A percentile compares a stretch with the other conserved stretches of the same genome.
Evolutionary conservation across 805 yeast genomes (phyloP).

Genomic region (Yamadazyma sp.): DNA sequence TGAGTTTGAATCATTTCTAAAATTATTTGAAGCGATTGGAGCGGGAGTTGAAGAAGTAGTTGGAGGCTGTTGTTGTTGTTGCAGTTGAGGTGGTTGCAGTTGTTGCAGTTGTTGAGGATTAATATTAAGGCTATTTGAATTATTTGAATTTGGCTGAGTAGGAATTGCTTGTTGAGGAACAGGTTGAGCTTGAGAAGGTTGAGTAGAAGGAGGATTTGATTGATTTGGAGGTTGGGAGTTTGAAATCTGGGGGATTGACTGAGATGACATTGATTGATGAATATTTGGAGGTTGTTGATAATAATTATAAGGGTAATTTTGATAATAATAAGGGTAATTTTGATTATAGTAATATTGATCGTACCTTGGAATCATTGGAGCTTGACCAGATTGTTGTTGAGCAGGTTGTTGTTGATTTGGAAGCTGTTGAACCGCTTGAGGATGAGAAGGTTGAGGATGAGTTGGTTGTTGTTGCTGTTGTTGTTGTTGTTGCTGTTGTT

Average conservation of each 20-base stretch:
- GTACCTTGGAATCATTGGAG: background rate
- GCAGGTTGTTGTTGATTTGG: constrained; percentile 7
- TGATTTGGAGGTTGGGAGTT: constrained; percentile 12
- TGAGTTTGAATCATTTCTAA: constrained; percentile 20
- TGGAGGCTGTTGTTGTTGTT: constrained; percentile 3
- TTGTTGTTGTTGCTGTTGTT: constrained; percentile 4
- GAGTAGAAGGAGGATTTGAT: constrained; percentile 11
- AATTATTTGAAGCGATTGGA: no score
- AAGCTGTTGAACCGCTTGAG: background rate
- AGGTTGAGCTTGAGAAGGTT: background rate
- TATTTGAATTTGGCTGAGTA: background rate
- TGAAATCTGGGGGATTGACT: constrained; percentile 2
- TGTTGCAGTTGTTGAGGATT: constrained; percentile 2
- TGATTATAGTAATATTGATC: constrained; percentile 12
- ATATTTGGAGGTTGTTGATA: constrained; percentile 6
- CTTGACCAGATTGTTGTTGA: background rate
- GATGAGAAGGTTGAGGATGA: constrained; percentile 1
- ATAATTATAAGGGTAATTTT: constrained; percentile 13
- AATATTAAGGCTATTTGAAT: no score
- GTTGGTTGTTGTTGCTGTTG: constrained; percentile 5
- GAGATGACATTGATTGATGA: background rate
- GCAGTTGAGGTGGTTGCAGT: constrained; percentile 9
- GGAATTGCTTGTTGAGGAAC: background rate
- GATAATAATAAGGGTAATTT: constrained; percentile 13
- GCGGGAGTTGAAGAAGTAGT: no score